Evolutionary conservation across 2,329 filamentous ascomycete species (phyloP).

Genomic region (Pestalotiopsis fici): DNA sequence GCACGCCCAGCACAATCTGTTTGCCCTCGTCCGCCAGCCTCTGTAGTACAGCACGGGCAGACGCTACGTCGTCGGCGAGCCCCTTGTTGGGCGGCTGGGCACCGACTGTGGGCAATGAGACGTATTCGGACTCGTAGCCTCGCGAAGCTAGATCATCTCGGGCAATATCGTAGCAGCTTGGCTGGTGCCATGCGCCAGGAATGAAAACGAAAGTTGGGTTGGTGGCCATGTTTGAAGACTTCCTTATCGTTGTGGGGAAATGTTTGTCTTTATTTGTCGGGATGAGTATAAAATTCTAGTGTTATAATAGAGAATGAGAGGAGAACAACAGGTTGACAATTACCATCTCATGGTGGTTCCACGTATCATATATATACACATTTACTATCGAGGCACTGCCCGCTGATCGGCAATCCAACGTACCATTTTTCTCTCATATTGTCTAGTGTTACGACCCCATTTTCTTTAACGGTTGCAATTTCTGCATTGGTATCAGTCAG

Average conservation of each 20-base stretch:
- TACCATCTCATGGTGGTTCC: too few relatives aligned
- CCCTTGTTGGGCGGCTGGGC: slow-evolving; percentile 21
- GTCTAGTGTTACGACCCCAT: not conserved
- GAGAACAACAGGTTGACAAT: too few relatives aligned
- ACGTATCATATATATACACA: not conserved
- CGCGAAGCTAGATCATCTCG: slow-evolving; percentile 23
- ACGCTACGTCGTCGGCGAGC: slow-evolving; percentile 28
- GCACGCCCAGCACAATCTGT: slow-evolving; percentile 40
- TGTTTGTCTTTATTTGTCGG: not conserved
- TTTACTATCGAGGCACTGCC: not conserved
- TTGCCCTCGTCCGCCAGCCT: slow-evolving; percentile 34
- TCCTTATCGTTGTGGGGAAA: not conserved
- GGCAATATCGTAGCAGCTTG: slow-evolving; percentile 26
- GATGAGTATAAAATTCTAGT: too few relatives aligned
- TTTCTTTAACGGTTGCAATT: not conserved
- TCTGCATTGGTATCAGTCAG: not conserved
- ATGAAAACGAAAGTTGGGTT: slow-evolving; percentile 31
- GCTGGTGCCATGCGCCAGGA: slow-evolving; percentile 35
- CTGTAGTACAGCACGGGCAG: slow-evolving; percentile 26
- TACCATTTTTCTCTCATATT: too few relatives aligned
- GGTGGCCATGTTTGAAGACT: not conserved
- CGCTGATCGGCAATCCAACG: not conserved
- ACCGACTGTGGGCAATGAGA: slow-evolving; percentile 31
- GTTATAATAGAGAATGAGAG: too few relatives aligned
- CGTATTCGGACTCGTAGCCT: slow-evolving; percentile 27